These are phyloP conservation scores for Violaceomyces palustris DNA, from an alignment of 1,284 basidiomycete genomes.

Conservation along the genomic window DNA sequence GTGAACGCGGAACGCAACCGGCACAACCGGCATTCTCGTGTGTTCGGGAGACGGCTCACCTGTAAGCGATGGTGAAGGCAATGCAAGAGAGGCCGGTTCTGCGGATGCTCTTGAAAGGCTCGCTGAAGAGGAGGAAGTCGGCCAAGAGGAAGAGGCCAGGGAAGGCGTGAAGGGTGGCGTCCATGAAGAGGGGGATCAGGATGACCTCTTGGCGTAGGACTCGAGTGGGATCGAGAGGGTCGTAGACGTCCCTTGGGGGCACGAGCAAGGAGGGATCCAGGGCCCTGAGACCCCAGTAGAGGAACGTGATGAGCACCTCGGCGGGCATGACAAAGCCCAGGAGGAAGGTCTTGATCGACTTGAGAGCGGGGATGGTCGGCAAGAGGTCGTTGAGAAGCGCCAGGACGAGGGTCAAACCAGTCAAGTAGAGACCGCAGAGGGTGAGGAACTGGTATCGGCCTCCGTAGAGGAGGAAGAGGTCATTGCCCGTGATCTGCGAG, in stretches of 20 bases:
- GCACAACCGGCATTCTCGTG: too few species aligned
- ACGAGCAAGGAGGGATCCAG: conserved; percentile 29
- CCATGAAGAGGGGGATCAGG: conserved; percentile 20
- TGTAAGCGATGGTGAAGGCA: too few species aligned
- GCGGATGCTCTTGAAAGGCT: too few species aligned
- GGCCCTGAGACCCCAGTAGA: conserved; percentile 33
- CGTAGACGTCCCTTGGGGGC: conserved; percentile 16
- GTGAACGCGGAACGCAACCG: too few species aligned
- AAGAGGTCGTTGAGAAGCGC: conserved; percentile 10
- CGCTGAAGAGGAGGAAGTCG: conserved; percentile 18
- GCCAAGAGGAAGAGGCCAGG: conserved; percentile 34
- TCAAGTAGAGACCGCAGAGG: conserved; percentile 14
- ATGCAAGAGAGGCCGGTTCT: too few species aligned
- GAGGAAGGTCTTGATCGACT: conserved; percentile 15
- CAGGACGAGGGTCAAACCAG: conserved; percentile 5
- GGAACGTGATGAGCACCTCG: conserved; percentile 28
- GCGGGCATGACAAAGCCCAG: conserved; percentile 18
- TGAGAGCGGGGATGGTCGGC: conserved; percentile 7
- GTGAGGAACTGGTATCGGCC: conserved; percentile 22
- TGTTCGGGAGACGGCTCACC: too few species aligned
- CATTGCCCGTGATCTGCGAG: conserved; percentile 7
- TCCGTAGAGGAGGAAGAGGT: not conserved
- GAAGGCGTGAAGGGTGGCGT: conserved; percentile 34
- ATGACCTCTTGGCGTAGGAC: conserved; percentile 21
- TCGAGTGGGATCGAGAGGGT: conserved; percentile 33